Percentiles rank a stretch among this genome's conserved stretches.
Conservation (phyloP, 2,329 filamentous ascomycete genomes). For the Aureobasidium sp. region DNA sequence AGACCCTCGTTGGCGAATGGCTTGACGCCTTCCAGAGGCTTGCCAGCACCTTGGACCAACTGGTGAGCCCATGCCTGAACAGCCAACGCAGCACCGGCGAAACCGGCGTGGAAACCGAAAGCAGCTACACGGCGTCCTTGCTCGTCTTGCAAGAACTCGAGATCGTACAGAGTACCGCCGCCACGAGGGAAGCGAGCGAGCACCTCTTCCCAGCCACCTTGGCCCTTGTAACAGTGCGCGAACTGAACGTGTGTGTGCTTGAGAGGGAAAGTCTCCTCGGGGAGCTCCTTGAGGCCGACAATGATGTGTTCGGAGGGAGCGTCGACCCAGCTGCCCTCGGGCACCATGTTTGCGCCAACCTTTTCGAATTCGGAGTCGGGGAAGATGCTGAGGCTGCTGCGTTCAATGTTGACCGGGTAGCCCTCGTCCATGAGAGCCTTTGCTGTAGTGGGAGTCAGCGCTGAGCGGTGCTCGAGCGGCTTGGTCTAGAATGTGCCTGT, state of each 20-base stretch:
- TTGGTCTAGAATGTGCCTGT: slow-evolving; percentile 25
- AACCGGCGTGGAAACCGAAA: slow-evolving; percentile 67
- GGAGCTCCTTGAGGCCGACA: slow-evolving; percentile 37
- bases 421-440: slow-evolving; percentile 36
- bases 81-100: slow-evolving; percentile 55
- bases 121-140: slow-evolving; percentile 63
- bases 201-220: slow-evolving; percentile 71
- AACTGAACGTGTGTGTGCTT: slow-evolving; percentile 53
- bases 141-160: slow-evolving; percentile 77
- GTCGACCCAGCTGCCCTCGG: slow-evolving; percentile 35
- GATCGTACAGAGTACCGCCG: slow-evolving; percentile 70
- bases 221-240: slow-evolving; percentile 40
- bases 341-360: slow-evolving; percentile 34
- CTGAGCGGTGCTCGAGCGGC: slow-evolving; percentile 33
- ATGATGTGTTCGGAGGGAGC: slow-evolving; percentile 36
- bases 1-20: slow-evolving; percentile 68
- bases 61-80: slow-evolving; percentile 81
- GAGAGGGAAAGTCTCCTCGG: slow-evolving; percentile 56
- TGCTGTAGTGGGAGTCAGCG: slow-evolving; percentile 33
- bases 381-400: slow-evolving; percentile 35
- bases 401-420: slow-evolving; percentile 36
- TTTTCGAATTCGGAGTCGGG: slow-evolving; percentile 35
- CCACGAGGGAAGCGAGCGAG: slow-evolving; percentile 73
- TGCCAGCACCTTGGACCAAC: slow-evolving; percentile 58
- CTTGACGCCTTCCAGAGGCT: slow-evolving; percentile 59